A percentile compares a stretch with the other conserved stretches of the same genome.
phyloP scores from a whole-genome alignment of 768 basidiomycete species.

The Kwoniella dejecticola region DNA sequence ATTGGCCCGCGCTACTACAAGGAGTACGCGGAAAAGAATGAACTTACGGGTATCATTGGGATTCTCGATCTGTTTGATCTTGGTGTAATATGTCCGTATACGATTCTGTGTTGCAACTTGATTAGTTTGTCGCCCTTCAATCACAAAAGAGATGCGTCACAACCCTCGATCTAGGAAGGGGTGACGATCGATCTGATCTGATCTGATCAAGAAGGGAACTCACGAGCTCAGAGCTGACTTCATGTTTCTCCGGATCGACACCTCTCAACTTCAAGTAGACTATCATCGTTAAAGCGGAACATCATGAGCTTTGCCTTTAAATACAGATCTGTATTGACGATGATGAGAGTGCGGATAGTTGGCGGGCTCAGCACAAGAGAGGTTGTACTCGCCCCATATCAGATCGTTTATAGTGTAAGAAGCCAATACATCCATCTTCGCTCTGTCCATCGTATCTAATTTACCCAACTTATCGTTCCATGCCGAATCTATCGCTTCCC shows the following conservation, averaged over 20 bases:
- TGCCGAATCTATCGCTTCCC: neutral
- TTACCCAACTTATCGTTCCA: conserved; percentile 38
- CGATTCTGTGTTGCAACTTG: conserved; percentile 38
- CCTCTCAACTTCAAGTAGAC: conserved; percentile 54
- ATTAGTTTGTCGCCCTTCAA: too few species aligned
- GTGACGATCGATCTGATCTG: too few species aligned
- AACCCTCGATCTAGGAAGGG: too few species aligned
- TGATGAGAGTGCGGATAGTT: too few species aligned
- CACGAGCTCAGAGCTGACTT: conserved; percentile 52
- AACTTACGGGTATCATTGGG: conserved; percentile 46
- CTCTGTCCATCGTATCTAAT: conserved; percentile 38
- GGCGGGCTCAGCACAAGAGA: too few species aligned
- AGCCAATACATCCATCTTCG: conserved; percentile 53
- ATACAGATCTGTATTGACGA: too few species aligned
- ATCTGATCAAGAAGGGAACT: conserved; percentile 3
- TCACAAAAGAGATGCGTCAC: too few species aligned
- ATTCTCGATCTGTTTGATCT: conserved; percentile 47
- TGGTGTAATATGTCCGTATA: conserved; percentile 52
- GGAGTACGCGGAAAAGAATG: neutral
- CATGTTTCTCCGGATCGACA: conserved; percentile 49
- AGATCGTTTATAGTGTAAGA: conserved; percentile 54
- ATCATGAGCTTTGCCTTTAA: neutral
- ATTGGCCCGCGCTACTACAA: neutral
- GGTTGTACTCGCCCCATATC: conserved; percentile 51
- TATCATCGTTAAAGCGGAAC: conserved; percentile 4